Percentiles rank a stretch among this genome's conserved stretches.
Evolutionary conservation across 371 early-diverging fungal genomes (phyloP).

Genomic region (Lichtheimia corymbifera): DNA sequence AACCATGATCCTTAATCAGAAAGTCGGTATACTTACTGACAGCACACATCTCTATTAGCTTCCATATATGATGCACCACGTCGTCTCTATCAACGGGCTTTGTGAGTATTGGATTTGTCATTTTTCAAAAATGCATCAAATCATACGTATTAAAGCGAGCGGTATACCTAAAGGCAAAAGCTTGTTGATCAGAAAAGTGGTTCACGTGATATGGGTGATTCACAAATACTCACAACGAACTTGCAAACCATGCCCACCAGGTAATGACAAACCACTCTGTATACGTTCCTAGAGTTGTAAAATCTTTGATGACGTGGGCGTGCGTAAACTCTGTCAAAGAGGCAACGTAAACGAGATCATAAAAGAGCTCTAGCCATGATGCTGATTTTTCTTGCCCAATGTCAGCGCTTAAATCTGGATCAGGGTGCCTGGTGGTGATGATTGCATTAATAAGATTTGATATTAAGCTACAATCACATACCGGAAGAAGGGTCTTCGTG

Average conservation of each 20-base stretch:
- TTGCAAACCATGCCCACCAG: conserved; percentile 62
- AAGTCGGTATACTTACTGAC: conserved; percentile 35
- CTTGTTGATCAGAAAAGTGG: neutral
- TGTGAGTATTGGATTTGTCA: too few relatives aligned
- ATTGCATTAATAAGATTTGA: neutral
- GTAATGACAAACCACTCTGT: conserved; percentile 60
- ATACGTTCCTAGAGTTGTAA: conserved; percentile 52
- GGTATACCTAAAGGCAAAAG: conserved; percentile 35
- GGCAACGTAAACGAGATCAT: conserved; percentile 61
- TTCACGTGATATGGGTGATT: too few relatives aligned
- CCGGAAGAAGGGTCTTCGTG: neutral
- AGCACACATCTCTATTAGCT: conserved; percentile 53
- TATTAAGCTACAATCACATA: neutral
- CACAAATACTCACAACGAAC: conserved; percentile 36
- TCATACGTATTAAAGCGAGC: conserved; percentile 62
- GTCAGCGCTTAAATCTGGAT: conserved; percentile 50
- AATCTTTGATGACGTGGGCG: conserved; percentile 55
- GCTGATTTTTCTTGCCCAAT: conserved; percentile 55
- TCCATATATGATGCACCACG: conserved; percentile 52
- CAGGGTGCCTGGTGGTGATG: conserved; percentile 27
- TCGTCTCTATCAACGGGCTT: conserved; percentile 29
- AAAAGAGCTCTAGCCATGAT: conserved; percentile 58
- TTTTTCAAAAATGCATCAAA: too few relatives aligned
- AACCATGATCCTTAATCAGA: too few relatives aligned
- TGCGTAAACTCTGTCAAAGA: conserved; percentile 62